Evolutionary conservation across 805 yeast genomes (phyloP).

Genomic region (Maudiozyma saulgeensis): DNA sequence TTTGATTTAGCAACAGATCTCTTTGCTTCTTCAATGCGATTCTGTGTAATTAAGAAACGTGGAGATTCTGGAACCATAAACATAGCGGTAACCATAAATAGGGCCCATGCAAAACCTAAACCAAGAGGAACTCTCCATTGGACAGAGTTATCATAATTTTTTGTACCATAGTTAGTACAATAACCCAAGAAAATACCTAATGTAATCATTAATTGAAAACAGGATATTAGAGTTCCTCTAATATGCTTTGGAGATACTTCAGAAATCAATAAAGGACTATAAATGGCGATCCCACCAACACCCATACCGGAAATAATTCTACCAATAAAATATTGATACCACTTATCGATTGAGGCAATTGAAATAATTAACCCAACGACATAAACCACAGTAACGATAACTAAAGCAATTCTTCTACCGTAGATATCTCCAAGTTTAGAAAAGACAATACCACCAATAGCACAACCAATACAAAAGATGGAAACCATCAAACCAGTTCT

Average conservation of each 20-base stretch:
- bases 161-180: constrained; percentile 13
- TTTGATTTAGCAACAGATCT: neutral
- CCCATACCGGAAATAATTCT: constrained; percentile 67
- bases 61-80: constrained; percentile 2
- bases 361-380: neutral
- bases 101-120: constrained; percentile 34
- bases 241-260: constrained; percentile 1
- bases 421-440: constrained; percentile 28
- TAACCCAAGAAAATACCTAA: constrained; percentile 33
- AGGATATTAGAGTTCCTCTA: neutral
- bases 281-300: constrained; percentile 27
- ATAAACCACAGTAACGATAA: constrained; percentile 33
- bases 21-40: neutral
- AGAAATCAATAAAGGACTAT: neutral
- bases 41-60: neutral
- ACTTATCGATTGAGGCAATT: neutral
- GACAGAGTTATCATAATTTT: neutral
- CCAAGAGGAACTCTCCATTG: constrained; percentile 2
- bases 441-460: constrained; percentile 67
- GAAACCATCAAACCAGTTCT: constrained; percentile 35
- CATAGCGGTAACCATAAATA: constrained; percentile 28
- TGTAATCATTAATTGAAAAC: constrained; percentile 1
- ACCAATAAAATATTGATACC: constrained; percentile 36
- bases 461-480: constrained; percentile 62
- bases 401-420: constrained; percentile 60